Evolutionary conservation across 139 green algal genomes (phyloP), one percentile per base, ranked within the genome.

Genomic region (Chlamydomonas schloesseri): DNA sequence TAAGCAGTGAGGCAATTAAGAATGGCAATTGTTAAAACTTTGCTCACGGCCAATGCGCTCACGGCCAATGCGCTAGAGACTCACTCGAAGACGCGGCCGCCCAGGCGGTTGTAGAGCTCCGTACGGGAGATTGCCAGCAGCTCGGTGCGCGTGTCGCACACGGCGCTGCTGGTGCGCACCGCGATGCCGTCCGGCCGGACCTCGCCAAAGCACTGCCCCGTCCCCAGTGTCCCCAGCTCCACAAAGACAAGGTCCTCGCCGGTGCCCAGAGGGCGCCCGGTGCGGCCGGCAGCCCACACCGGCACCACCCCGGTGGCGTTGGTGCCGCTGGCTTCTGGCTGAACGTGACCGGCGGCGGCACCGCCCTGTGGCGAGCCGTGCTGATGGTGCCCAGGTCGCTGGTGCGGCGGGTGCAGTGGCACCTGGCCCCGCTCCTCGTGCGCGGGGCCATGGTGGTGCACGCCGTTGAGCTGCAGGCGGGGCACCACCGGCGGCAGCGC

Each of bases 201-300:
- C 79, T 85, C 79, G 34, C 79, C 79, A 20, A 85, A 85, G 67
- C 79, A 85, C 79, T 85, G 79, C 31, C 79, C 79, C 23, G 79
- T n/a, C 17, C 42, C 70, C 47, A 85, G 47, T 50, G 31, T 50
- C 18, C 79, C 79, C 31, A 76, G n/a, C 67, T 85, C 79, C 79
- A 85, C 67, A 57, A 85, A 85, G 9, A 85, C 79, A 21, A 74
- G 2, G 29, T 84, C 64, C 76, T 46, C 50, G 24, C 23, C 76
- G 29, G 53, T 70, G 31, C 55, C 53, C 73, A 55, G 73, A 0
- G 18, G 33, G 15, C 15, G 46, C 34, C 31, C 73, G 57, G 9
- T 17, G 47, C 50, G 10, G 73, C 47, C 73, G 20, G 58, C 47
- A 0, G 47, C 42, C 42, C 42, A 50, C 8, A 50, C 42, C 8